phyloP scores from a whole-genome alignment of 352 stramenopile species.

The Aphanomyces astaci region DNA sequence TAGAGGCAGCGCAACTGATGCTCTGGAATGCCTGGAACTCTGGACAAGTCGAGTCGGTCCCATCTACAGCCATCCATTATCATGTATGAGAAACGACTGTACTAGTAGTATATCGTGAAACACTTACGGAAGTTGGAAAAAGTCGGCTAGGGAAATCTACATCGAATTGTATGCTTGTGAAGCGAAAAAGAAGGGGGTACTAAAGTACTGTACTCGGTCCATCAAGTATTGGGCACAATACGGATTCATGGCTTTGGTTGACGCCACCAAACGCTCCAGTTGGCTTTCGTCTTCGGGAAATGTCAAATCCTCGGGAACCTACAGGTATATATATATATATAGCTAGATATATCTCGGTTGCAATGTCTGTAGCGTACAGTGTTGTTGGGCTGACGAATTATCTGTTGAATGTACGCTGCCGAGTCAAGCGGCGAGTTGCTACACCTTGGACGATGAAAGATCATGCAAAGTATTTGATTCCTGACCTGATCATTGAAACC shows the following conservation, averaged over 20 bases:
- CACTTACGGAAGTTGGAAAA: neutral
- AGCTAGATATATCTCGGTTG: neutral
- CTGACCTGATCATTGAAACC: neutral
- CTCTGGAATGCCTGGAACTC: neutral
- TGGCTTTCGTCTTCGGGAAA: neutral
- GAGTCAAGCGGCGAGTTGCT: neutral
- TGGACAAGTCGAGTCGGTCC: neutral
- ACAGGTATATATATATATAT: neutral
- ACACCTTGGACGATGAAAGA: neutral
- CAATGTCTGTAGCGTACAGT: neutral
- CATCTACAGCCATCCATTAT: neutral
- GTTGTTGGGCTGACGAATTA: neutral
- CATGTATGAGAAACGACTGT: neutral
- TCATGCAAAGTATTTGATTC: neutral
- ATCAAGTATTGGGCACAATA: neutral
- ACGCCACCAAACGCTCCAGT: neutral
- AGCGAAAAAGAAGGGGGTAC: neutral
- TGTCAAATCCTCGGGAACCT: neutral
- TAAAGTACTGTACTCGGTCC: neutral
- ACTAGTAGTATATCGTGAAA: too few species aligned
- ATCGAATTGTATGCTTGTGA: too few species aligned
- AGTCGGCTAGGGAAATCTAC: constrained; percentile 5
- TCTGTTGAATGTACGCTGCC: neutral
- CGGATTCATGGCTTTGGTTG: constrained; percentile 1
- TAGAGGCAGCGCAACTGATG: constrained; percentile 4